A percentile compares a stretch with the other conserved stretches of the same genome.
These are phyloP conservation scores for Carex arenaria DNA, from an alignment of 202 grass and related monocot species.

Conservation along the genomic window DNA sequence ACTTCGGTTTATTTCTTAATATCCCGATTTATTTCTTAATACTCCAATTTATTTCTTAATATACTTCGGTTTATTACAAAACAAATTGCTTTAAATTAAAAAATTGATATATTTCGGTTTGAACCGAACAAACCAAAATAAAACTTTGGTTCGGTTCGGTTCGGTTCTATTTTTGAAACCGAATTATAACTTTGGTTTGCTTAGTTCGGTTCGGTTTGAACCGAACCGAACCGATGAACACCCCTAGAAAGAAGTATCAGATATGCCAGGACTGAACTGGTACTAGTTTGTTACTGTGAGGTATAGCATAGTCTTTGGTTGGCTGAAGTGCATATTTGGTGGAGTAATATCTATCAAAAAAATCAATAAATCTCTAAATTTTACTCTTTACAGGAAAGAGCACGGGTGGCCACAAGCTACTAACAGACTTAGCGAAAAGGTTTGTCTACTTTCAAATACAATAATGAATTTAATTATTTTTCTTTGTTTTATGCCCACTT, in stretches of 20 bases:
- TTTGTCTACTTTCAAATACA: neutral
- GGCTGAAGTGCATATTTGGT: neutral
- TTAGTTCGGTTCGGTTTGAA: no score
- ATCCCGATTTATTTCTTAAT: no score
- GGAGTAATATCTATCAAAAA: neutral
- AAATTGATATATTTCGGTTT: no score
- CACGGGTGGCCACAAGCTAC: conserved; percentile 1
- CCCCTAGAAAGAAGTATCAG: neutral
- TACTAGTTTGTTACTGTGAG: neutral
- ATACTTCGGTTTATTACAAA: no score
- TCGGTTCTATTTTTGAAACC: no score
- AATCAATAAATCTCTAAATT: neutral
- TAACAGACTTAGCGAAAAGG: conserved; percentile 32
- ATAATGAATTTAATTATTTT: neutral
- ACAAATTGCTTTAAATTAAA: no score
- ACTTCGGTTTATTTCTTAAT: no score
- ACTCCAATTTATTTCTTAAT: no score
- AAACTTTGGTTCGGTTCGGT: no score
- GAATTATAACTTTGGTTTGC: no score
- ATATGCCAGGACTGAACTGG: neutral
- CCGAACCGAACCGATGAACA: no score
- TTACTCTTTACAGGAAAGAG: conserved; percentile 31
- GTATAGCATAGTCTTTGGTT: neutral
- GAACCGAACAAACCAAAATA: no score
- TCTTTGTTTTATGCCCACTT: neutral